Conservation (phyloP, 768 basidiomycete genomes). For the Hypholoma sublateritium region DNA sequence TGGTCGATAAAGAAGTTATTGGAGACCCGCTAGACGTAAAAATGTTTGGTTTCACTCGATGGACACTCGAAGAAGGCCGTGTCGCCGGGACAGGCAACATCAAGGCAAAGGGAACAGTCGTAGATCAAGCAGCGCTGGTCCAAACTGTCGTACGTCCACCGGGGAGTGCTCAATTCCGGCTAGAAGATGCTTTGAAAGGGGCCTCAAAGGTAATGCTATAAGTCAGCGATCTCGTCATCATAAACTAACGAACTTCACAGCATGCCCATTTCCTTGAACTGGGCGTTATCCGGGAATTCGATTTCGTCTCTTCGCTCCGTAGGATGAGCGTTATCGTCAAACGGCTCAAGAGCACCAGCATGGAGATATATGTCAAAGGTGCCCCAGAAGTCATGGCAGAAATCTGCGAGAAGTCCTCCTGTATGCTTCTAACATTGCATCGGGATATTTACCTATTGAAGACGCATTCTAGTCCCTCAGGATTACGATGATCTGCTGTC, state of each 20-base stretch:
- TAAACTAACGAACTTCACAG: slow-evolving; percentile 36
- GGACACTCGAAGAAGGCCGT: slow-evolving; percentile 93
- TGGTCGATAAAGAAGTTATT: slow-evolving; percentile 82
- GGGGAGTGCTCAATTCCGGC: slow-evolving; percentile 83
- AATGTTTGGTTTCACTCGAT: slow-evolving; percentile 97
- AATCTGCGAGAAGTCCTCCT: slow-evolving; percentile 90
- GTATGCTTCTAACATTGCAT: slow-evolving; percentile 46
- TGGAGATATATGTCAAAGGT: slow-evolving; percentile 99
- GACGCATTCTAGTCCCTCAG: slow-evolving; percentile 67
- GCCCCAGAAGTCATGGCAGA: slow-evolving; percentile 97
- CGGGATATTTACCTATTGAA: slow-evolving; percentile 5
- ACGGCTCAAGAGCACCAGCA: slow-evolving; percentile 86
- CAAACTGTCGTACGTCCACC: slow-evolving; percentile 96
- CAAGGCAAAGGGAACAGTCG: slow-evolving; percentile 58
- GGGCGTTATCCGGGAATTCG: slow-evolving; percentile 94
- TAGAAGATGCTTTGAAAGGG: slow-evolving; percentile 92
- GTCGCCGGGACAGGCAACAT: slow-evolving; percentile 69
- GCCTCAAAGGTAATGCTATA: slow-evolving; percentile 61
- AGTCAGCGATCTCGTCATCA: background rate
- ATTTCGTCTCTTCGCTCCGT: slow-evolving; percentile 90
- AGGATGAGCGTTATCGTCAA: slow-evolving; percentile 99
- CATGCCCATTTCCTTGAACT: slow-evolving; percentile 96
- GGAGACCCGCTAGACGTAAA: slow-evolving; percentile 96
- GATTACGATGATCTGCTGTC: slow-evolving; percentile 96
- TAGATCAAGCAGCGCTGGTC: slow-evolving; percentile 84